Conservation (phyloP, 495 filamentous ascomycete genomes). For the Penicillium ochrochloron region DNA sequence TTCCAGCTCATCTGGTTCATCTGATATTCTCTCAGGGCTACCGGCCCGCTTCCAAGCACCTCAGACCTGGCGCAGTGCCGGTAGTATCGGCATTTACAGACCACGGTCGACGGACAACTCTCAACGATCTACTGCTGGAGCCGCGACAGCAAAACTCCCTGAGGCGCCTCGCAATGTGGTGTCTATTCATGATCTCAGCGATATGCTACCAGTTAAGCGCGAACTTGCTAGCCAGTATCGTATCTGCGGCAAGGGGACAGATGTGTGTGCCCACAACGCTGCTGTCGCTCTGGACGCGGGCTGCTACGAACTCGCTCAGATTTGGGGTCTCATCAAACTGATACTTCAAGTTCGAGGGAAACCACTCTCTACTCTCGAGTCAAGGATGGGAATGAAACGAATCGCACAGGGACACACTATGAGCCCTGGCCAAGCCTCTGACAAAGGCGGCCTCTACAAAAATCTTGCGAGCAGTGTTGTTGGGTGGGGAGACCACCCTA, state of each 20-base stretch:
- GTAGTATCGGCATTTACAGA: constrained; percentile 49
- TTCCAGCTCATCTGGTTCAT: constrained; percentile 74
- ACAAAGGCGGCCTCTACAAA: constrained; percentile 23
- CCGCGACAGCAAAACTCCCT: constrained; percentile 38
- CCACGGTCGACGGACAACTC: constrained; percentile 58
- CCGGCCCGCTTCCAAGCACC: constrained; percentile 55
- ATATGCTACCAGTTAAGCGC: constrained; percentile 74
- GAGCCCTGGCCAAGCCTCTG: constrained; percentile 6
- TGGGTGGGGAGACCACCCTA: constrained; percentile 84
- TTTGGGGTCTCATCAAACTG: constrained; percentile 81
- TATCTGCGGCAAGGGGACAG: constrained; percentile 79
- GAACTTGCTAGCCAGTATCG: constrained; percentile 76
- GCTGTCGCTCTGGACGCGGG: constrained; percentile 74
- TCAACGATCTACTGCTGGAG: constrained; percentile 57
- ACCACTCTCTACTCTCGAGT: constrained; percentile 47
- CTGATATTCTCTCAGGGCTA: constrained; percentile 55
- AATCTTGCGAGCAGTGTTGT: constrained; percentile 58
- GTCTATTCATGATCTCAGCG: constrained; percentile 69
- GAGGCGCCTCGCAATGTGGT: constrained; percentile 59
- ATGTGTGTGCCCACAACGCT: constrained; percentile 84
- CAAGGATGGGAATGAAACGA: constrained; percentile 46
- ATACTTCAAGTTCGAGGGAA: constrained; percentile 77
- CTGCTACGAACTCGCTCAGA: constrained; percentile 72
- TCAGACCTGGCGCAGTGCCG: constrained; percentile 58
- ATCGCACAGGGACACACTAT: constrained; percentile 33